Conservation (phyloP, 768 basidiomycete species). For the Hypholoma sublateritium region DNA sequence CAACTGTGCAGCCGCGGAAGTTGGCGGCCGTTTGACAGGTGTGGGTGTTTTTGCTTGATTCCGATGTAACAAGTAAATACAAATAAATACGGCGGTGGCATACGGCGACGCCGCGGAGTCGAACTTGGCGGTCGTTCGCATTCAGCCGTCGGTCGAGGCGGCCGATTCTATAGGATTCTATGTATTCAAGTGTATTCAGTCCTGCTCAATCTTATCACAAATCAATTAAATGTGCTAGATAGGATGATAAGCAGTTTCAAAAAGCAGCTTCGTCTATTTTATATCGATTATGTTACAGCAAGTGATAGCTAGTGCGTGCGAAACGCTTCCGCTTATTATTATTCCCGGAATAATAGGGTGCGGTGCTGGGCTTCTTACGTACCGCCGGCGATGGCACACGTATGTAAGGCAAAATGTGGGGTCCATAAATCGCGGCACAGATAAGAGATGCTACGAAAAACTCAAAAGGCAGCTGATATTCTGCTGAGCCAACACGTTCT, state of each 20-base stretch:
- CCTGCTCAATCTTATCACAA: no score
- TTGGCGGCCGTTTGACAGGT: conserved; percentile 11
- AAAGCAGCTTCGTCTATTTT: no score
- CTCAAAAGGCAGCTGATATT: no score
- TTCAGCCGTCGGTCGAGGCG: background rate
- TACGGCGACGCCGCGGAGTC: background rate
- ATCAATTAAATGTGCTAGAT: no score
- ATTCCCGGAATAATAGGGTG: background rate
- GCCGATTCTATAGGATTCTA: no score
- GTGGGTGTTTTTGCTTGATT: conserved; percentile 17
- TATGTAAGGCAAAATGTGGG: background rate
- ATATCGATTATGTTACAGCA: no score
- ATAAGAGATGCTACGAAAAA: background rate
- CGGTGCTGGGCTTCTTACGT: conserved; percentile 11
- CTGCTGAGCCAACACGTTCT: background rate
- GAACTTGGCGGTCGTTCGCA: background rate
- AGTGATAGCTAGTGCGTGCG: background rate
- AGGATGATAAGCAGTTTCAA: no score
- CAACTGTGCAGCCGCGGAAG: background rate
- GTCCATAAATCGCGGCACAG: background rate
- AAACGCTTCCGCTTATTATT: background rate
- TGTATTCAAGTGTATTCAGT: no score
- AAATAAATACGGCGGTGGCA: conserved; percentile 7
- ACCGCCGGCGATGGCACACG: conserved; percentile 13
- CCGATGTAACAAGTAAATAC: conserved; percentile 15